Evolutionary conservation across 2,329 filamentous ascomycete genomes (phyloP), one percentile per base, ranked within the genome.

Genomic region (Cladosporium sphaerospermum): DNA sequence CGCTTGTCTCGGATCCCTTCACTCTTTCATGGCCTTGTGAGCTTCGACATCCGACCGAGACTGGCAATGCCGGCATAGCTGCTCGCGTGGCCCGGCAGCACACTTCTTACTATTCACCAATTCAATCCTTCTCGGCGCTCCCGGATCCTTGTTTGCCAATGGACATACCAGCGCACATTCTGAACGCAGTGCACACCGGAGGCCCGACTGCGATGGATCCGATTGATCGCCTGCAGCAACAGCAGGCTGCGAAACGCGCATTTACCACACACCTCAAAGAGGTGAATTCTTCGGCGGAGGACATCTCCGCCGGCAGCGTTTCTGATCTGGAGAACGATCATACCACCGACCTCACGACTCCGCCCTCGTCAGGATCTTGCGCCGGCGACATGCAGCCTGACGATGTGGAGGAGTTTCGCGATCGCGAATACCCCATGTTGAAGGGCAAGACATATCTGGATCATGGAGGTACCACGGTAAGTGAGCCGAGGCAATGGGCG

Each of bases 361-460:
- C 66, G 10, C 61, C 65, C 42, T 57, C 61, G 16, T 67, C 64
- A 13, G 64, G 65, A 23, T 60, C 59, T 19, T 56, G 59, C 48
- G 56, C 57, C 1, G 65, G 63, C n/a, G 65, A 69, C 51, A 63
- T 64, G 58, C 56, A 64, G 45, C 61, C 63, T 13, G 64, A 68
- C 53, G 64, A 67, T 51, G 66, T 73, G n/a, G 71, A 74, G 45
- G 61, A 64, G 40, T 66, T 73, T 34, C 60, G 71, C 56, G 63
- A 65, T 19, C 59, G 58, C 19, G 72, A 75, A 59, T 75, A 73
- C 55, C 73, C 73, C 8, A 67, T 71, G 52, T 57, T 75, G 18
- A 68, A 67, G 56, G 70, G 69, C 65, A 67, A 65, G 81, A 78
- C 33, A 2, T 69, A 69, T 54, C 56, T 69, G 32, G 67, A 69